phyloP scores from a whole-genome alignment of 2,329 filamentous ascomycete species.

The Diaporthe australafricana region DNA sequence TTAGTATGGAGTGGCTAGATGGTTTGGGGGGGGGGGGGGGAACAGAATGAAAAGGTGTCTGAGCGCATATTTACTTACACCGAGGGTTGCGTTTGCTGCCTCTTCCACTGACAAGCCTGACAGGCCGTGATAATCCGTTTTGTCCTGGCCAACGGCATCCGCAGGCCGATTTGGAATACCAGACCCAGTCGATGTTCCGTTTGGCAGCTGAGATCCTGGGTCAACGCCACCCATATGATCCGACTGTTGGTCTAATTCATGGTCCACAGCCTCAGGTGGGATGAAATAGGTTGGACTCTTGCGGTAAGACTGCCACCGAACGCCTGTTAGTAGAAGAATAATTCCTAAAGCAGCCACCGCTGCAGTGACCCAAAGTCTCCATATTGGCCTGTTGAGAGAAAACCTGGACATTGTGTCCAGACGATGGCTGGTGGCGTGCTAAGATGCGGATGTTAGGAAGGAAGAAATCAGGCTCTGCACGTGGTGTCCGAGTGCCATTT shows the following conservation, averaged over 20 bases:
- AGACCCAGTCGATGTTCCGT: neutral
- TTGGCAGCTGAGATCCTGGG: neutral
- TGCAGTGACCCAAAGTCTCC: neutral
- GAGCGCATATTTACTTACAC: neutral
- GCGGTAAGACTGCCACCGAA: neutral
- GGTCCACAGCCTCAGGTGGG: neutral
- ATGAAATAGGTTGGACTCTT: neutral
- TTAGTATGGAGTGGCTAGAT: neutral
- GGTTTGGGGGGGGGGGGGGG: neutral
- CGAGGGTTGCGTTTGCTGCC: constrained; percentile 4
- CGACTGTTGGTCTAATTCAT: neutral
- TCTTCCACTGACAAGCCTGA: neutral
- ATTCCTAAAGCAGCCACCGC: neutral
- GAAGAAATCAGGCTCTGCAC: too few relatives aligned
- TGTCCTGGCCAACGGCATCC: neutral
- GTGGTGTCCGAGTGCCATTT: too few relatives aligned
- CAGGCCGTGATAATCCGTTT: neutral
- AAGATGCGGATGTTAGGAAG: neutral
- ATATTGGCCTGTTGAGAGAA: neutral
- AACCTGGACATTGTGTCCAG: neutral
- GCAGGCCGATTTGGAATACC: neutral
- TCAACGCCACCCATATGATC: neutral
- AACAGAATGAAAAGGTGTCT: too few relatives aligned
- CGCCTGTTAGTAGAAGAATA: neutral
- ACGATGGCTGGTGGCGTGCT: neutral